These are phyloP conservation scores for Kodamaea ohmeri DNA, from an alignment of 1,139 yeast species.

Conservation along the genomic window DNA sequence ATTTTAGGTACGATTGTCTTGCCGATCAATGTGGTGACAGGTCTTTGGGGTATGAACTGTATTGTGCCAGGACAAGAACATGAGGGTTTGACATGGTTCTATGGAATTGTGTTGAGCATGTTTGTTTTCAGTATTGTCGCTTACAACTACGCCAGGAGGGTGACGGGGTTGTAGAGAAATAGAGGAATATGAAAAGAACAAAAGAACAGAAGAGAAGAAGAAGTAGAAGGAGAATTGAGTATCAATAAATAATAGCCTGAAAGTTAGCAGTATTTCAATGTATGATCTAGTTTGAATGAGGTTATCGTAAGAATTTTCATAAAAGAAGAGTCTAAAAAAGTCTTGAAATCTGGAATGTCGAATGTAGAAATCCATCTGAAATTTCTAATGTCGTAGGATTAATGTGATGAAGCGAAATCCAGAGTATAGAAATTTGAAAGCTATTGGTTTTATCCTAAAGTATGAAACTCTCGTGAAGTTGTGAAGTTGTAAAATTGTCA, in stretches of 20 bases:
- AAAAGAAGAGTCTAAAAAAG: no score
- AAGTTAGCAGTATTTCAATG: no score
- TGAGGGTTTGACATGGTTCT: conserved; percentile 79
- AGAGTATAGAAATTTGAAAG: no score
- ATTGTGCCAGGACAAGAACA: conserved; percentile 88
- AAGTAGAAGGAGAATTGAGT: no score
- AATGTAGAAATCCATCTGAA: neutral
- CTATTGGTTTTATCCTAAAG: no score
- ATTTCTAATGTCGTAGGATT: neutral
- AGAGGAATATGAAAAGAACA: neutral
- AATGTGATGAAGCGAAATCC: neutral
- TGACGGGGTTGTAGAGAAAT: conserved; percentile 33
- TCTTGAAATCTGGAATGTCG: neutral
- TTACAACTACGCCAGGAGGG: conserved; percentile 42
- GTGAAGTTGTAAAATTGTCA: no score
- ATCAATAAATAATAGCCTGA: no score
- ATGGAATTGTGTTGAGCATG: conserved; percentile 38
- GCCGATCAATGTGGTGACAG: conserved; percentile 92
- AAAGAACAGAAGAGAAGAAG: neutral
- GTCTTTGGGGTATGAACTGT: conserved; percentile 98
- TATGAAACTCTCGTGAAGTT: no score
- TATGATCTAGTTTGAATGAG: no score
- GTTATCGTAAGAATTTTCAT: no score
- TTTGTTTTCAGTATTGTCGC: conserved; percentile 39
- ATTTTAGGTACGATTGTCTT: conserved; percentile 91